A percentile compares a stretch with the other conserved stretches of the same genome.
These are phyloP conservation scores for Acer saccharum DNA, from an alignment of 345 rosid genomes.

Conservation along the genomic window DNA sequence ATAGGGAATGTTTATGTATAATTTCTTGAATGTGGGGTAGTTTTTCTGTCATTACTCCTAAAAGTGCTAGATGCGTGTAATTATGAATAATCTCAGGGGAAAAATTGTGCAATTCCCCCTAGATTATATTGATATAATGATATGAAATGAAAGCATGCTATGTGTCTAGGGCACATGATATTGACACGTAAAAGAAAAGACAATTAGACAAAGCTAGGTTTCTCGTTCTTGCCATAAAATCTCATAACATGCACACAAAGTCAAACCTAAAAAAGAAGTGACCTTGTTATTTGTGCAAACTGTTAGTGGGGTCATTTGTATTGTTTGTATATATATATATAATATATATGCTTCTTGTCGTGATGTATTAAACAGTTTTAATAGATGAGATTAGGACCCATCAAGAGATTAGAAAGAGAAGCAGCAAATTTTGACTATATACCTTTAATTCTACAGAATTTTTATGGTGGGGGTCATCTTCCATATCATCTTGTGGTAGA, in stretches of 20 bases:
- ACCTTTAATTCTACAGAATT: background rate
- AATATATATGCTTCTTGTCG: background rate
- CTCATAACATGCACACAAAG: background rate
- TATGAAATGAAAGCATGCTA: background rate
- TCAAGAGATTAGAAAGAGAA: background rate
- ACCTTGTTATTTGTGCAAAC: background rate
- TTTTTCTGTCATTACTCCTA: too few species aligned
- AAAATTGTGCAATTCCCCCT: too few species aligned
- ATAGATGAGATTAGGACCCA: background rate
- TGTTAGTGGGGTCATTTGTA: background rate
- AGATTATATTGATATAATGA: background rate
- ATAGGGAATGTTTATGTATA: too few species aligned
- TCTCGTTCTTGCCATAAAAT: background rate
- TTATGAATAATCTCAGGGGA: too few species aligned
- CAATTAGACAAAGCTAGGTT: background rate
- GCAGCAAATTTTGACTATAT: slow-evolving; percentile 9
- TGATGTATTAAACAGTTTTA: too few species aligned
- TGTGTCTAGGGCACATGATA: background rate
- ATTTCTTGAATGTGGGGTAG: too few species aligned
- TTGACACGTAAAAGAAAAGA: background rate
- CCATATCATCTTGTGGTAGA: too few species aligned
- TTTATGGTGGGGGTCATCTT: too few species aligned
- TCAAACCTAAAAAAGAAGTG: background rate
- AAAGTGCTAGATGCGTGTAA: too few species aligned
- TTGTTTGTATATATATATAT: too few species aligned